phyloP scores from a whole-genome alignment of 73 alveolate genomes.

The Paramecium caudatum region DNA sequence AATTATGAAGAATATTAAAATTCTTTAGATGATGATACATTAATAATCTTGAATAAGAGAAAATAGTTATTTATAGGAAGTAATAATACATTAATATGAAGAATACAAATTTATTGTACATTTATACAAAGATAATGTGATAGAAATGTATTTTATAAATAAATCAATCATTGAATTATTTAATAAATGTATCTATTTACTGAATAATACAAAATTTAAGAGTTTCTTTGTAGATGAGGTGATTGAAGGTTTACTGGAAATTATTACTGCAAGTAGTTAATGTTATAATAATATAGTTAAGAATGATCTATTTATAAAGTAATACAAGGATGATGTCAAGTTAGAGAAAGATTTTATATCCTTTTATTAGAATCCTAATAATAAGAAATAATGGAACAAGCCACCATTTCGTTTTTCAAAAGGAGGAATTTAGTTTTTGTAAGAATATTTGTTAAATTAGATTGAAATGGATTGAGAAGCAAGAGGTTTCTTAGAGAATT shows the following conservation, averaged over 20 bases:
- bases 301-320: slow-evolving; percentile 33
- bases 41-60: not conserved
- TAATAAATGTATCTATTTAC: not conserved
- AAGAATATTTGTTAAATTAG: not conserved
- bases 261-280: slow-evolving; percentile 23
- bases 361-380: not conserved
- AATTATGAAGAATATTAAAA: slow-evolving; percentile 9
- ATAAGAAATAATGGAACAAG: not conserved
- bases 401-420: not conserved
- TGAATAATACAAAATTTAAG: no score
- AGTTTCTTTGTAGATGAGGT: slow-evolving; percentile 21
- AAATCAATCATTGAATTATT: not conserved
- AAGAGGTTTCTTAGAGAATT: not conserved
- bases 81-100: not conserved
- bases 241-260: slow-evolving; percentile 5
- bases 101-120: slow-evolving; percentile 38
- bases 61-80: not conserved
- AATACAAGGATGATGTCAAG: not conserved
- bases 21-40: not conserved
- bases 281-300: slow-evolving; percentile 16
- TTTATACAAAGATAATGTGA: slow-evolving; percentile 2
- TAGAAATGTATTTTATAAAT: not conserved
- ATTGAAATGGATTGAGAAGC: not conserved
- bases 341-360: not conserved
- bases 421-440: not conserved